Conservation (phyloP, 192 early-diverging fungal genomes). For the Linnemannia hyalina region DNA sequence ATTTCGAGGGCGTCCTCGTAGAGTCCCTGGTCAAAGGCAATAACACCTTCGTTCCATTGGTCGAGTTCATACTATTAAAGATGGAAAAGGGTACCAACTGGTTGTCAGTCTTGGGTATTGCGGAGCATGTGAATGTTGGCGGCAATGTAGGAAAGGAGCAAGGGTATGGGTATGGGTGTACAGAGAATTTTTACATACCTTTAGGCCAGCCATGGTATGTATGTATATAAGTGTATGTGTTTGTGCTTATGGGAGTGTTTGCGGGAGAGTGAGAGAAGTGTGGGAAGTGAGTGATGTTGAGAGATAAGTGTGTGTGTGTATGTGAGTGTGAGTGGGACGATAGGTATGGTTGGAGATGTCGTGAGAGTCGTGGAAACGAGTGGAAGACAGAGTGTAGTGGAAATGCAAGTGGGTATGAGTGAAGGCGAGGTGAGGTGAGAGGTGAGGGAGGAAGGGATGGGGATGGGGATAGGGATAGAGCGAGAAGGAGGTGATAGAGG, state of each 20-base stretch:
- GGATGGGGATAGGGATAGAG: conserved; percentile 12
- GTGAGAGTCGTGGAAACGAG: not conserved
- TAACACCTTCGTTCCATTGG: conserved; percentile 84
- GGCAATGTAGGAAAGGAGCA: not conserved
- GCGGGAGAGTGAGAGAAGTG: not conserved
- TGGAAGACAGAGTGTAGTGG: not conserved
- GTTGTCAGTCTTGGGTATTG: not conserved
- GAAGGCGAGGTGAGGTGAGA: not conserved
- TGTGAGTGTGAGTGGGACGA: not conserved
- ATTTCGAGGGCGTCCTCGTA: conserved; percentile 75
- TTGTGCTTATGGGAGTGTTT: not conserved
- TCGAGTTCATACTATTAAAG: conserved; percentile 78
- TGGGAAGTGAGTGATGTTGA: not conserved
- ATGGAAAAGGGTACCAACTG: not conserved
- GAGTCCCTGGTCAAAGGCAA: conserved; percentile 81
- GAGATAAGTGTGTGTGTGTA: not conserved
- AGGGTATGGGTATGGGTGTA: conserved; percentile 5
- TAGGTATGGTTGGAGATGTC: not conserved
- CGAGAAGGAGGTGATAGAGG: not conserved
- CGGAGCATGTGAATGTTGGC: not conserved
- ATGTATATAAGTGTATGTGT: not conserved
- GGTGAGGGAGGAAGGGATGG: conserved; percentile 16
- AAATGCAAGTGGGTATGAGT: not conserved
- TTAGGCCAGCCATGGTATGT: not conserved
- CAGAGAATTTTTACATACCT: conserved; percentile 6